A percentile compares a stretch with the other conserved stretches of the same genome.
These are phyloP conservation scores for Fusarium equiseti DNA, from an alignment of 2,329 filamentous ascomycete genomes.

Conservation along the genomic window DNA sequence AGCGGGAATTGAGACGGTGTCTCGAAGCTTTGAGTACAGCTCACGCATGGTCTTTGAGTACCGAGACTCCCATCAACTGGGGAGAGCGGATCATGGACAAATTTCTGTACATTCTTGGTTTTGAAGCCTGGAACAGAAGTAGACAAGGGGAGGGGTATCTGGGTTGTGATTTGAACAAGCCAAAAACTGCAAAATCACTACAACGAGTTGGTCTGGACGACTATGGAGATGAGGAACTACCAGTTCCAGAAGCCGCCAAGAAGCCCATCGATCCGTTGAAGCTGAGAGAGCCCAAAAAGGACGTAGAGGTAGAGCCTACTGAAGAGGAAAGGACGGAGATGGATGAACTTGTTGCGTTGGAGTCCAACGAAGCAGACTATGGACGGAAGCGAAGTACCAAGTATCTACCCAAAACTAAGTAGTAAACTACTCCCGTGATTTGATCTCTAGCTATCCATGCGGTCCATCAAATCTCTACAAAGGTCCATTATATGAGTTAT, in stretches of 20 bases:
- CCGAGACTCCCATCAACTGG: not conserved
- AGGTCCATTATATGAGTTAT: too few species aligned
- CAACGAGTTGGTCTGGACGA: accelerated
- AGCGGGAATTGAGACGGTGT: not conserved
- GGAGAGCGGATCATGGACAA: not conserved
- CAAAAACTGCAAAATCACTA: not conserved
- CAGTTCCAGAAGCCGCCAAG: accelerated
- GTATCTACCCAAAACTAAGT: not conserved
- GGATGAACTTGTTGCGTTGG: not conserved
- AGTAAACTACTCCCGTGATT: not conserved
- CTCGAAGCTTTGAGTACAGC: not conserved
- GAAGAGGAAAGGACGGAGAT: not conserved
- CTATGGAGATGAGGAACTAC: accelerated
- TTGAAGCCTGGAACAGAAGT: slow-evolving; percentile 10
- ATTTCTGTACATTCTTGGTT: not conserved
- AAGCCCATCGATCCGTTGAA: not conserved
- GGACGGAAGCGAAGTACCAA: slow-evolving; percentile 14
- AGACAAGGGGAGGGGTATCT: slow-evolving; percentile 1
- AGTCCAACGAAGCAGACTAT: not conserved
- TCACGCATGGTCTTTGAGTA: not conserved
- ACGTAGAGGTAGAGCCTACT: accelerated
- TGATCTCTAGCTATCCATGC: too few species aligned
- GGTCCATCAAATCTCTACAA: too few species aligned
- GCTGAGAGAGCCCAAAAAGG: slow-evolving; percentile 2
- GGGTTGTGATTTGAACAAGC: not conserved